Conservation (phyloP, 805 yeast species). For the Nematodospora valgi region DNA sequence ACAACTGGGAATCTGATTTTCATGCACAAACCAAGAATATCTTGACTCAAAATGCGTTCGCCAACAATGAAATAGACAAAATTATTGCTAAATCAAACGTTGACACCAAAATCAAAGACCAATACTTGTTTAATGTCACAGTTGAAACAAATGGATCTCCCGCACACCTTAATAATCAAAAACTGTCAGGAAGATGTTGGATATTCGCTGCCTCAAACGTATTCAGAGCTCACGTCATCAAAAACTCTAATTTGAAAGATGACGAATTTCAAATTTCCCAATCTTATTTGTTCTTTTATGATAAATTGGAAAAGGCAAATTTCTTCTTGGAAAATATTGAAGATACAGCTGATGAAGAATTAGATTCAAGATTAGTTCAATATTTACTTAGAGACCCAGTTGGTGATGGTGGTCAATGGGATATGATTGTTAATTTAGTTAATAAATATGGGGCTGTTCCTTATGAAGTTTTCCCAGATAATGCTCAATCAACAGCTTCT, state of each 20-base stretch:
- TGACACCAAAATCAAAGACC: slow-evolving; percentile 16
- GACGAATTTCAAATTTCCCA: slow-evolving; percentile 71
- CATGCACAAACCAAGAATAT: slow-evolving; percentile 46
- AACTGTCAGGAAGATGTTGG: slow-evolving; percentile 83
- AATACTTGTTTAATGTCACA: slow-evolving; percentile 34
- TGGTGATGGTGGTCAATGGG: slow-evolving; percentile 85
- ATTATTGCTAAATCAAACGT: slow-evolving; percentile 36
- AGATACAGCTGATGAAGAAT: slow-evolving; percentile 62
- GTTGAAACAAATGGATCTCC: slow-evolving; percentile 37
- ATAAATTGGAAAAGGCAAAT: slow-evolving; percentile 81
- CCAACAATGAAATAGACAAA: slow-evolving; percentile 42
- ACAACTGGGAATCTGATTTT: slow-evolving; percentile 45
- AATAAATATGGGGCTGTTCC: slow-evolving; percentile 84
- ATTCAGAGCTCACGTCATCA: slow-evolving; percentile 60
- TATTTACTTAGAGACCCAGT: slow-evolving; percentile 63
- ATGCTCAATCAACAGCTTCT: slow-evolving; percentile 54
- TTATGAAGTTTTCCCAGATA: slow-evolving; percentile 67
- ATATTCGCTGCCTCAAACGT: slow-evolving; percentile 80
- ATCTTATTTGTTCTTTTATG: slow-evolving; percentile 77
- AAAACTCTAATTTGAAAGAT: slow-evolving; percentile 51
- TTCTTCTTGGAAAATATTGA: slow-evolving; percentile 73
- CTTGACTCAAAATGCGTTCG: slow-evolving; percentile 53
- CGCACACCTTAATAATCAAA: slow-evolving; percentile 51
- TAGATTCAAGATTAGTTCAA: slow-evolving; percentile 70
- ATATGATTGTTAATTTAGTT: slow-evolving; percentile 73